Conservation (phyloP, 1,284 basidiomycete genomes). For the Irpex sp. region DNA sequence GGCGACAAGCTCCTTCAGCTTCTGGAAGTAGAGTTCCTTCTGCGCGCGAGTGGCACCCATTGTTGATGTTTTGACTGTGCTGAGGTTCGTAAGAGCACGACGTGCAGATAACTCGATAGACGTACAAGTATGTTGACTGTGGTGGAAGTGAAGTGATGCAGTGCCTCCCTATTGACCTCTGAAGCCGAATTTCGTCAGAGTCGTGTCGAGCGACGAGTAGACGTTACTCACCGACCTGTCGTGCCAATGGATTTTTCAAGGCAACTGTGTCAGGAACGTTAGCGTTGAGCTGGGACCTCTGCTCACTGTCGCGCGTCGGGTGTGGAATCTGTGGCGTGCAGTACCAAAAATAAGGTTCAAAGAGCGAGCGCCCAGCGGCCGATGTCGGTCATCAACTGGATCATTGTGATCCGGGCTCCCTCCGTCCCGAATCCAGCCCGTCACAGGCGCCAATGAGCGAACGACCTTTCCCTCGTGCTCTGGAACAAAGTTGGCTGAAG, state of each 20-base stretch:
- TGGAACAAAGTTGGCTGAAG: not conserved
- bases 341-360: slow-evolving; percentile 23
- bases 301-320: slow-evolving; percentile 1
- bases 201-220: not conserved
- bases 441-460: not conserved
- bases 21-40: slow-evolving; percentile 91
- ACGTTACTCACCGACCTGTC: slow-evolving; percentile 25
- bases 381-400: slow-evolving; percentile 7
- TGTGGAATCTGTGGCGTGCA: slow-evolving; percentile 21
- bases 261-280: slow-evolving; percentile 33
- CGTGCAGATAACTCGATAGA: not conserved
- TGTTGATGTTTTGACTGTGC: slow-evolving; percentile 30
- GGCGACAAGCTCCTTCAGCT: slow-evolving; percentile 90
- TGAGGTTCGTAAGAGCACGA: not conserved
- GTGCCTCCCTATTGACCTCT: slow-evolving; percentile 89
- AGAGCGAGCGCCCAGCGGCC: not conserved
- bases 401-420: not conserved
- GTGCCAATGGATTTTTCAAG: slow-evolving; percentile 92
- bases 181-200: slow-evolving; percentile 11
- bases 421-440: not conserved
- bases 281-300: slow-evolving; percentile 4
- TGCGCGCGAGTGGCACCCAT: slow-evolving; percentile 92
- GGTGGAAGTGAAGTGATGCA: slow-evolving; percentile 22
- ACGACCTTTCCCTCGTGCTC: not conserved
- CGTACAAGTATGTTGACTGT: slow-evolving; percentile 18